Base-by-base conservation (phyloP, 306 rosid species). In the Calophaca sinica region DNA sequence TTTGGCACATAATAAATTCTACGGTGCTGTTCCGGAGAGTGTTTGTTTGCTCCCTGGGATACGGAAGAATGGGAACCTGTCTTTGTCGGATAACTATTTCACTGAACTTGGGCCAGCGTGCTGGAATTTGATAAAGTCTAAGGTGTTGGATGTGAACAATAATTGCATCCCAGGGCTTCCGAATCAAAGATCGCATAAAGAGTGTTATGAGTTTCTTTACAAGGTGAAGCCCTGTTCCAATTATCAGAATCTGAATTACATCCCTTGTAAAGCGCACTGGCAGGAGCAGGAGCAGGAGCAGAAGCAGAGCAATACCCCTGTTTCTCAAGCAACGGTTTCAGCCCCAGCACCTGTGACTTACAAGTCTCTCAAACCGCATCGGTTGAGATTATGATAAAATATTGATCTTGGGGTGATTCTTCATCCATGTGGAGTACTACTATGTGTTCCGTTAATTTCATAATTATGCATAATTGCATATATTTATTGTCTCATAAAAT, bases 111-210 rank as follows among this genome's bases (percentile, higher is more conserved):
- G 97, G 1, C 89, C 93, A 0, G 53, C 44, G 2, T 94, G 98
- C 42, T 3, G 76, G 81, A 88, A 73, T 26, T 52, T 94, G 74
- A 84, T 91, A 0, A 11, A 74, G 3, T 58, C 74, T 46, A 84
- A 78, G 33, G n/a, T 57, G 7, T 74, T 94, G 32, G 76, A 86
- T 9, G 82, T 94, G 14, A 46, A n/a, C 0, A 54, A 26, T 1
- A 94, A 94, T 39, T 94, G 98, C 77, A 88, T 94, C 14, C 41
- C n/a, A 5, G 86, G 81, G 9, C 67, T 91, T 5, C 82, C 86
- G 0, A 67, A 88, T 33, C 98, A 91, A 71, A 79, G 48, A 52
- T 35, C 90, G 0, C 12, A 44, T 0, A 1, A 2, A 5, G 79
- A 84, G 2, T 91, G 97, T 28, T 39, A 0, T 2, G 4, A 10